Conservation (phyloP, 169 alveolate species). For the Plasmodium vivax region DNA sequence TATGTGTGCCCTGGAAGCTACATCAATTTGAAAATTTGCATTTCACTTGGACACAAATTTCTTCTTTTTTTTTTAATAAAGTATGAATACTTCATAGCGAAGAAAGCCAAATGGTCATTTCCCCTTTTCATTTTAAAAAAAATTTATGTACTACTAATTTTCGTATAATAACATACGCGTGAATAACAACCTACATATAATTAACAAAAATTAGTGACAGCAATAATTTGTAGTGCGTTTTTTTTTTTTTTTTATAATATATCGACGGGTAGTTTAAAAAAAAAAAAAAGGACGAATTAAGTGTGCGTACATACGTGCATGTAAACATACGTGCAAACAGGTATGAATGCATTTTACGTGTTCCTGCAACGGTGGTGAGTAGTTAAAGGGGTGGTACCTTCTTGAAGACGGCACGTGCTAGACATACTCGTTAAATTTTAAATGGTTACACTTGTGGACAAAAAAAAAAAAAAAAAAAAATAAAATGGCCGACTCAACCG, state of each 20-base stretch:
- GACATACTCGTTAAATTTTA: neutral
- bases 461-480: neutral
- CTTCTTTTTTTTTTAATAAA: slow-evolving; percentile 17
- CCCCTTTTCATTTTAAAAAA: neutral
- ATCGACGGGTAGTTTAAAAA: neutral
- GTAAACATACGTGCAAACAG: neutral
- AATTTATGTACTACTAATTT: slow-evolving; percentile 4
- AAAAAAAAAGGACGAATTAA: neutral
- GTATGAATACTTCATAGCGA: neutral
- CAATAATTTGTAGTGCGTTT: neutral
- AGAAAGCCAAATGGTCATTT: neutral
- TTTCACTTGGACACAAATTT: slow-evolving; percentile 2
- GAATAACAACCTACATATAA: neutral
- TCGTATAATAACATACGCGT: neutral
- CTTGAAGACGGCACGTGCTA: neutral
- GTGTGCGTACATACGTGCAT: neutral
- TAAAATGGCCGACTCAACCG: neutral
- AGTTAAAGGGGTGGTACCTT: neutral
- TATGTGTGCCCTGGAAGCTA: neutral
- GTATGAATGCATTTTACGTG: neutral
- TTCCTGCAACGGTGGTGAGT: neutral
- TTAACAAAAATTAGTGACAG: neutral
- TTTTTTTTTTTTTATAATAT: neutral
- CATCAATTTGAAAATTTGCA: slow-evolving; percentile 9
- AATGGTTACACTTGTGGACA: neutral